A percentile compares a stretch with the other conserved stretches of the same genome.
Conservation (phyloP, 148 eudicot genomes). For the Rhododendron williamsianum region DNA sequence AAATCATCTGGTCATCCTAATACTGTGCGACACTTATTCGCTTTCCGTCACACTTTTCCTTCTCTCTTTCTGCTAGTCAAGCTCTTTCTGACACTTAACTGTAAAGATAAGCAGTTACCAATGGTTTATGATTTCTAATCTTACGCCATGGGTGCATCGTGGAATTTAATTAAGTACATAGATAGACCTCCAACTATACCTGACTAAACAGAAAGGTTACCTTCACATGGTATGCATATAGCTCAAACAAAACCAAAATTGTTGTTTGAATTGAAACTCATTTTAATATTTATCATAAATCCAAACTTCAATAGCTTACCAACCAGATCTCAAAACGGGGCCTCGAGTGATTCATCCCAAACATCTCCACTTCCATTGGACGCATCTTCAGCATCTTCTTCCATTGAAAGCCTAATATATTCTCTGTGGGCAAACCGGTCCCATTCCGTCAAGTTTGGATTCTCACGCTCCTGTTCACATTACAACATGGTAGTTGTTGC, state of each 20-base stretch:
- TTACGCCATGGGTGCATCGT: background rate
- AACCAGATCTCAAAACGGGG: conserved; percentile 63
- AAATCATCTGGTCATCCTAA: background rate
- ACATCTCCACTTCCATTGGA: conserved; percentile 98
- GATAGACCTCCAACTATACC: background rate
- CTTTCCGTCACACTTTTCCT: background rate
- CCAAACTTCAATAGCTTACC: conserved; percentile 17
- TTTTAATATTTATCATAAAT: background rate
- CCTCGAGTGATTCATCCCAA: conserved; percentile 98
- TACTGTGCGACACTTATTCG: background rate
- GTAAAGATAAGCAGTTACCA: background rate
- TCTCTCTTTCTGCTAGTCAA: background rate
- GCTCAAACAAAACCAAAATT: background rate
- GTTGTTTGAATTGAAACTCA: background rate
- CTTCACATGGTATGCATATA: background rate
- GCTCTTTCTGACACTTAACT: background rate
- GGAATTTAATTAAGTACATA: background rate
- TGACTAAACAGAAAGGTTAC: background rate
- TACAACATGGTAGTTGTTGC: background rate
- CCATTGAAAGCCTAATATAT: conserved; percentile 97
- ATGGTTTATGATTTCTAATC: background rate
- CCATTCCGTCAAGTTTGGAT: conserved; percentile 93
- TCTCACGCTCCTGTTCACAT: conserved; percentile 81
- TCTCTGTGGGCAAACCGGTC: conserved; percentile 98
- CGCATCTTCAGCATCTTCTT: conserved; percentile 98